Base-by-base conservation (phyloP, 345 rosid genomes). In the Linum usitatissimum region DNA sequence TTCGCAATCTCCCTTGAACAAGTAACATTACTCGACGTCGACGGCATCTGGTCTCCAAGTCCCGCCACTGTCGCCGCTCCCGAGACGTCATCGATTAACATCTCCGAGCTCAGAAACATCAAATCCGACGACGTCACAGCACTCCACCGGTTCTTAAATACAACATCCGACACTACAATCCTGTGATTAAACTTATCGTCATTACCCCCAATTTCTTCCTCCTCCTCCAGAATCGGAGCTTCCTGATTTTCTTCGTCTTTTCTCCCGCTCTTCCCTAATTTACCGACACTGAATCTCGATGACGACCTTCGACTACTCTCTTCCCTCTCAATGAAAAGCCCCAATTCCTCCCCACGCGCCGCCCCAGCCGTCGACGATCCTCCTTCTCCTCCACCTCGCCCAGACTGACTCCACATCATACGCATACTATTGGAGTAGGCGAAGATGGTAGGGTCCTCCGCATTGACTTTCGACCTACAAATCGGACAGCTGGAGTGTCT, bases 401-500 rank as follows among this genome's bases (percentile, higher is more conserved):
- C 88, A 3, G 94, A 78, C 60, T 69, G 83, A 66, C 69, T 78
- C 78, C 75, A 5, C 64, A 72, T 64, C 66, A 85, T 71, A 53
- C 90, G 66, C 73, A 83, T 72, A 45, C 98, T 88, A 59, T 74
- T 79, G 1, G 91, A 82, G 30, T 78, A 75, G 9, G 81, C 63
- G 48, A 81, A 80, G 51, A 75, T 68, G n/a, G 79, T 51, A 0
- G 72, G 79, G 53, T 92, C 96, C 19, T 80, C 95, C 0, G 77
- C 53, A 17, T 73, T 76, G 75, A 92, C 76, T 59, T 69, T 83
- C 0, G 75, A 65, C 60, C 98, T 75, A 60, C 98, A 92, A 2
- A 92, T 81, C 23, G 98, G 98, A 64, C 96, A 92, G 62, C 93
- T 86, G 0, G 98, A 88, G 71, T 92, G 91, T 58, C 71, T 81